A percentile compares a stretch with the other conserved stretches of the same genome.
Evolutionary conservation across 352 stramenopile species (phyloP).

Genomic region (Phytophthora colocasiae): DNA sequence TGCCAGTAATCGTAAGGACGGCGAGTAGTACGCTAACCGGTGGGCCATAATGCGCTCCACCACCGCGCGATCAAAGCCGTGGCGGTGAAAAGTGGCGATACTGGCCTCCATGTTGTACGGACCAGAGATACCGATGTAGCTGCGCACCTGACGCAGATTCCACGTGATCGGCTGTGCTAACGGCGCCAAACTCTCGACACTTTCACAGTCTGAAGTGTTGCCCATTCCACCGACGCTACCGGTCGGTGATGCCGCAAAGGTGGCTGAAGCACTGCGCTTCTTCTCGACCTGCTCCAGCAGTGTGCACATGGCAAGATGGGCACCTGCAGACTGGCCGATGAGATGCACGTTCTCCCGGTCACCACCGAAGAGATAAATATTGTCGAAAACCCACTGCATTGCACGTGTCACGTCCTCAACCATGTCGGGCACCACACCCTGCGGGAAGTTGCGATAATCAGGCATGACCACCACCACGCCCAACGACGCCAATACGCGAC

Average conservation of each 20-base stretch:
- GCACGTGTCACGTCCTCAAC: conserved; percentile 85
- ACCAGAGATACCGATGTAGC: conserved; percentile 88
- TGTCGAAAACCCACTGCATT: conserved; percentile 90
- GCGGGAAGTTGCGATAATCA: conserved; percentile 94
- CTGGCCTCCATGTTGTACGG: conserved; percentile 89
- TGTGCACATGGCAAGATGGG: conserved; percentile 83
- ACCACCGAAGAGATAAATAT: conserved; percentile 86
- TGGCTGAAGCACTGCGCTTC: conserved; percentile 30
- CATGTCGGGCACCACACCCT: conserved; percentile 90
- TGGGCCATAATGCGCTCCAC: conserved; percentile 88
- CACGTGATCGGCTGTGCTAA: conserved; percentile 58
- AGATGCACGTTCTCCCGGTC: conserved; percentile 86
- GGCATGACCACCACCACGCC: conserved; percentile 91
- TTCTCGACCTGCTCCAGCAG: conserved; percentile 82
- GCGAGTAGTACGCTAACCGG: conserved; percentile 64
- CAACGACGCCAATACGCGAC: conserved; percentile 69
- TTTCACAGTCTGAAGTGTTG: conserved; percentile 45
- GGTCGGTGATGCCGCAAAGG: conserved; percentile 15
- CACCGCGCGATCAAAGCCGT: conserved; percentile 82
- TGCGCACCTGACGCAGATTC: conserved; percentile 69
- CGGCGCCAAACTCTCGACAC: conserved; percentile 35
- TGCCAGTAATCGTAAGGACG: conserved; percentile 49
- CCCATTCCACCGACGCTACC: conserved; percentile 35
- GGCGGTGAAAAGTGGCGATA: conserved; percentile 78
- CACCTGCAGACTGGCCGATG: conserved; percentile 90